phyloP scores from a whole-genome alignment of 306 rosid genomes.

The Purshia tridentata region DNA sequence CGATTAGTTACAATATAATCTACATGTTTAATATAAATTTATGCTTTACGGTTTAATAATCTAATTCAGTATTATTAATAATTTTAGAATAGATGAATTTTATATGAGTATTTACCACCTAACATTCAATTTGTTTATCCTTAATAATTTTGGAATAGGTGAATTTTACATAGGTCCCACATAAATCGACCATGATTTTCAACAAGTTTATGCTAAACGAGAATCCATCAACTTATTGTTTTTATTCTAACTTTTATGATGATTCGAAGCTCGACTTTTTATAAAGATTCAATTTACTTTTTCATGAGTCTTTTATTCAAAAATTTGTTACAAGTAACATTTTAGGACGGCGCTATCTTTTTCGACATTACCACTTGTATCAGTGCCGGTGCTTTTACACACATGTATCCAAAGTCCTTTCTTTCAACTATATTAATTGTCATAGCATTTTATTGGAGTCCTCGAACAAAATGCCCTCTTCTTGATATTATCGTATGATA shows the following conservation, averaged over 20 bases:
- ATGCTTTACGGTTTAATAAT: no score
- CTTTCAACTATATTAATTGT: not conserved
- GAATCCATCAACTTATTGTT: not conserved
- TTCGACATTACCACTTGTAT: not conserved
- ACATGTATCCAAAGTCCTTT: not conserved
- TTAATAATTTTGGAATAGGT: not conserved
- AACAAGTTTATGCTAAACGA: no score
- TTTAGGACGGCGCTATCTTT: accelerated
- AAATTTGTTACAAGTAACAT: not conserved
- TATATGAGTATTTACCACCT: no score
- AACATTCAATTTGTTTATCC: no score
- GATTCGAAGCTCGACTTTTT: not conserved
- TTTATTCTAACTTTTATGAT: not conserved
- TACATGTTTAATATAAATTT: no score
- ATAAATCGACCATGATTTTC: not conserved
- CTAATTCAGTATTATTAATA: no score
- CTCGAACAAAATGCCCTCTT: not conserved
- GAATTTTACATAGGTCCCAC: not conserved
- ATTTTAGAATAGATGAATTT: not conserved
- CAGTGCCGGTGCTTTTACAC: not conserved
- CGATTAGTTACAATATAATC: no score
- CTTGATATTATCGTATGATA: not conserved
- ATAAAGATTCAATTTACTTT: not conserved
- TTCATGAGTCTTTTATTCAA: not conserved
- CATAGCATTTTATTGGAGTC: not conserved